These are phyloP conservation scores for Infundibulicybe gibba DNA, from an alignment of 768 basidiomycete species.

Conservation along the genomic window DNA sequence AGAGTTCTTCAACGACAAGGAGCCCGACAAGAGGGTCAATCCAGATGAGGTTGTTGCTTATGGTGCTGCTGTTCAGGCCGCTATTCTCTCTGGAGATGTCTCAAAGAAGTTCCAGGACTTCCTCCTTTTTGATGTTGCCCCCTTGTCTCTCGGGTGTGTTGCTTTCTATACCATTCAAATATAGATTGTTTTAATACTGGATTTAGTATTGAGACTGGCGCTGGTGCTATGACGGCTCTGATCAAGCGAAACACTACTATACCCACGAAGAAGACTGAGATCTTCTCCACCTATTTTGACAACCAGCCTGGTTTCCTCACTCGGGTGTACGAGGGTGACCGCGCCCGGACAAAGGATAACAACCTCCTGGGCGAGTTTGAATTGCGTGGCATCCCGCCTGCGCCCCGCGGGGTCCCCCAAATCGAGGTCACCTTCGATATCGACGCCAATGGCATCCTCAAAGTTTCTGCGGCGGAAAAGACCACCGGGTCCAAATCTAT, in stretches of 20 bases:
- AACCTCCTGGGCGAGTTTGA: too few species aligned
- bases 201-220: conserved; percentile 86
- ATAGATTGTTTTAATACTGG: conserved; percentile 18
- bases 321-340: too few species aligned
- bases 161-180: conserved; percentile 25
- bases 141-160: conserved; percentile 59
- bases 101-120: conserved; percentile 95
- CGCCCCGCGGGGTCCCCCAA: too few species aligned
- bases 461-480: conserved; percentile 33
- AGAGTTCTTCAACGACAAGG: conserved; percentile 96
- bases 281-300: conserved; percentile 39
- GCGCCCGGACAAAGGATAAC: too few species aligned
- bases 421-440: too few species aligned
- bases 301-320: too few species aligned
- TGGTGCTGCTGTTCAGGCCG: conserved; percentile 95
- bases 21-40: conserved; percentile 97
- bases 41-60: conserved; percentile 97
- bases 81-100: conserved; percentile 92
- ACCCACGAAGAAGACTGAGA: conserved; percentile 95
- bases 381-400: too few species aligned
- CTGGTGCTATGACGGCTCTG: conserved; percentile 96
- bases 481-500: conserved; percentile 90
- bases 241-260: conserved; percentile 98
- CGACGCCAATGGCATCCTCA: too few species aligned
- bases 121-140: conserved; percentile 88